phyloP scores from a whole-genome alignment of 2,329 filamentous ascomycete species.

The Aspergillus caelatus region DNA sequence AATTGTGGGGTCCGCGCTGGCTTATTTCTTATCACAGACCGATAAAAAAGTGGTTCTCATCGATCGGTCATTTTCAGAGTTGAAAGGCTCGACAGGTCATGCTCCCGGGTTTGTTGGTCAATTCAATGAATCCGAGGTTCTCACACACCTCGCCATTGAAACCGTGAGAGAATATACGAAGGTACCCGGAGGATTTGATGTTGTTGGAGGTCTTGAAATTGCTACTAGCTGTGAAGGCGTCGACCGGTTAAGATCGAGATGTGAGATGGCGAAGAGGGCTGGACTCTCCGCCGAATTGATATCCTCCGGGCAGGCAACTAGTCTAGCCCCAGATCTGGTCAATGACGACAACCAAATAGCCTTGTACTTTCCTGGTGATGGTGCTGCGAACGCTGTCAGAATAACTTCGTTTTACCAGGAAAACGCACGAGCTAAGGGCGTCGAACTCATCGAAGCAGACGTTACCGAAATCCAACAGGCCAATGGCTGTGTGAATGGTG shows the following conservation, averaged over 20 bases:
- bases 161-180: conserved; percentile 33
- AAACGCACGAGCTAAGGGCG: conserved; percentile 23
- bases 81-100: conserved; percentile 36
- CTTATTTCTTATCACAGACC: conserved; percentile 31
- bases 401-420: conserved; percentile 30
- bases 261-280: conserved; percentile 21
- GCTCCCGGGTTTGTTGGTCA: conserved; percentile 41
- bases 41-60: conserved; percentile 26
- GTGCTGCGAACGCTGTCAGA: conserved; percentile 27
- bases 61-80: conserved; percentile 28
- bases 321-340: conserved; percentile 32
- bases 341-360: conserved; percentile 23
- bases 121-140: conserved; percentile 34
- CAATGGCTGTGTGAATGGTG: conserved; percentile 20
- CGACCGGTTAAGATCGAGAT: conserved; percentile 21
- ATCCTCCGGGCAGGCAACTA: conserved; percentile 22
- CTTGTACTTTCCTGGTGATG: conserved; percentile 31
- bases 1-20: conserved; percentile 39
- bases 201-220: conserved; percentile 30
- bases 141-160: conserved; percentile 36
- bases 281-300: conserved; percentile 31
- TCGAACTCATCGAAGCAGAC: conserved; percentile 26
- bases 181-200: conserved; percentile 31
- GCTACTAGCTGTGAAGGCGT: conserved; percentile 25
- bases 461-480: conserved; percentile 21